Evolutionary conservation across 352 stramenopile species (phyloP).

Genomic region (Blastocystis sp.): DNA sequence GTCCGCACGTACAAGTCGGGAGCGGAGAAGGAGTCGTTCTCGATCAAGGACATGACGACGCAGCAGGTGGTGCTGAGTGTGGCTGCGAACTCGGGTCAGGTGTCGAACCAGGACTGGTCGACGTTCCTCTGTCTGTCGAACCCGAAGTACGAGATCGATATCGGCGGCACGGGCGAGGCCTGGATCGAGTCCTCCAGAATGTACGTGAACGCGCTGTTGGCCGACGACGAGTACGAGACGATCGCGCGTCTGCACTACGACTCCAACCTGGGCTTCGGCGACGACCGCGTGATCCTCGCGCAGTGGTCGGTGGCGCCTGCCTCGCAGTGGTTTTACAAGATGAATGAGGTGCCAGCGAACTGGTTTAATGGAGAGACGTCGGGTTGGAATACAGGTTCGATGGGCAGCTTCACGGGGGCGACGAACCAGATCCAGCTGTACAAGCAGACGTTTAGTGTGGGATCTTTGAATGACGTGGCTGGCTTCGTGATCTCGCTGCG

Average conservation of each 20-base stretch:
- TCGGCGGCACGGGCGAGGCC: neutral
- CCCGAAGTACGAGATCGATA: neutral
- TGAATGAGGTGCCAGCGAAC: constrained; percentile 4
- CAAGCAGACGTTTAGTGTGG: constrained; percentile 6
- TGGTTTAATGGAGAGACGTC: constrained; percentile 8
- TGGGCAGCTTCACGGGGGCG: constrained; percentile 4
- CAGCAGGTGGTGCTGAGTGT: constrained; percentile 20
- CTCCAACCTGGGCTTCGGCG: neutral
- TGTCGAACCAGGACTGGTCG: constrained; percentile 5
- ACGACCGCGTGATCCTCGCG: neutral
- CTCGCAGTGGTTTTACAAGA: constrained; percentile 29
- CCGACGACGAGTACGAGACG: constrained; percentile 27
- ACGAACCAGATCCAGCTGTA: constrained; percentile 56
- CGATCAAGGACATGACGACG: neutral
- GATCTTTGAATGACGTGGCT: constrained; percentile 1
- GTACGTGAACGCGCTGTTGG: constrained; percentile 20
- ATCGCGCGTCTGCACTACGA: constrained; percentile 20
- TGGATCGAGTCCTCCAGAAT: neutral
- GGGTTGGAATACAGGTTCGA: constrained; percentile 31
- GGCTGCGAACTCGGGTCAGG: neutral
- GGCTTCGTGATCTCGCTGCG: constrained; percentile 15
- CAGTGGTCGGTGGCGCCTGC: constrained; percentile 2
- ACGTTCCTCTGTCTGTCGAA: neutral
- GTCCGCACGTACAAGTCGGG: constrained; percentile 14
- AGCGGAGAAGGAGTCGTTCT: constrained; percentile 7